phyloP scores from a whole-genome alignment of 257 asterid genomes.

The Jasminum sambac region DNA sequence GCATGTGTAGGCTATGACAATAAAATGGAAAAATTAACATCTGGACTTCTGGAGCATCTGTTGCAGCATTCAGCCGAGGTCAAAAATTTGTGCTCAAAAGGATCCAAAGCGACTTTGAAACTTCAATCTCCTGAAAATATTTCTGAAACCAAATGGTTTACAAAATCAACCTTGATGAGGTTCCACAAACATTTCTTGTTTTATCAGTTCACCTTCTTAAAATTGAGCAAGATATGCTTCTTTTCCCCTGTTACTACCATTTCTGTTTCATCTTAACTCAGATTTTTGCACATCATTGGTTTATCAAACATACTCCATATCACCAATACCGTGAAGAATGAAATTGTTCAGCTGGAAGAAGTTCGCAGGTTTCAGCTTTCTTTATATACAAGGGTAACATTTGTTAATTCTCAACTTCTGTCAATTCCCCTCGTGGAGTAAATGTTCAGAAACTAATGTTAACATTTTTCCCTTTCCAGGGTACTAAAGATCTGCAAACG shows the following conservation, averaged over 20 bases:
- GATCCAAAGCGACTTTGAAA: constrained; percentile 54
- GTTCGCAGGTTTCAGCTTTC: constrained; percentile 77
- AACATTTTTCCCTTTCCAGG: constrained; percentile 44
- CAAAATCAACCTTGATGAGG: constrained; percentile 75
- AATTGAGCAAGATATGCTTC: constrained; percentile 17
- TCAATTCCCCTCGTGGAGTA: constrained; percentile 11
- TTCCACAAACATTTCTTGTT: constrained; percentile 32
- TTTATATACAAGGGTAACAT: constrained; percentile 64
- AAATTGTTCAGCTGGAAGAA: constrained; percentile 91
- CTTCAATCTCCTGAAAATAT: constrained; percentile 49
- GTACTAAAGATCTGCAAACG: constrained; percentile 36
- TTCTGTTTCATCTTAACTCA: constrained; percentile 31
- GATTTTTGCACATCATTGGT: constrained; percentile 72
- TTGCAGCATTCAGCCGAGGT: constrained; percentile 59
- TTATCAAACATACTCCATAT: constrained; percentile 50
- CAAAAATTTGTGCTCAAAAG: constrained; percentile 53
- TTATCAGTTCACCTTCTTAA: constrained; percentile 13
- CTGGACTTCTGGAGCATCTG: constrained; percentile 76
- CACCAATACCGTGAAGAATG: constrained; percentile 53
- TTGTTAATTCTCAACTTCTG: constrained; percentile 21
- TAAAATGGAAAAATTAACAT: constrained; percentile 56
- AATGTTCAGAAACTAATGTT: constrained; percentile 16
- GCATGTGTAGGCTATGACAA: constrained; percentile 47
- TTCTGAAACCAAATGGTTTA: constrained; percentile 64
- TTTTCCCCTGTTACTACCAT: constrained; percentile 20